Percentiles rank a stretch among this genome's conserved stretches.
Conservation (phyloP, 352 stramenopile species). For the Pythium volutum region DNA sequence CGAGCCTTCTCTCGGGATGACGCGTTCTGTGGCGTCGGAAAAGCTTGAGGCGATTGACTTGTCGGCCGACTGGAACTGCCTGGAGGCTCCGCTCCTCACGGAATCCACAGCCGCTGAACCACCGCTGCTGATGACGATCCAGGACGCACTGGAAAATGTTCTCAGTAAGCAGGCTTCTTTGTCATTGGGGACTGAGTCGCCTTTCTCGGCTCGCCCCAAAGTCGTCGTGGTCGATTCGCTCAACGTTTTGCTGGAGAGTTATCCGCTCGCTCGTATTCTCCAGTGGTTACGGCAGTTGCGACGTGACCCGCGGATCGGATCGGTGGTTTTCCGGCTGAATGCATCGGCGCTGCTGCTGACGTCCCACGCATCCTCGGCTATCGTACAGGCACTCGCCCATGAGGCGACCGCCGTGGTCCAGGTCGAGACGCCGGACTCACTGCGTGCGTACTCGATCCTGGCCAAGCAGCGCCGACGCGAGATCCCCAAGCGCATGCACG, state of each 20-base stretch:
- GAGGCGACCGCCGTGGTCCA: slow-evolving; percentile 47
- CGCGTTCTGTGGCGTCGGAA: slow-evolving; percentile 21
- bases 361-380: slow-evolving; percentile 1
- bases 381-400: slow-evolving; percentile 26
- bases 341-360: slow-evolving; percentile 25
- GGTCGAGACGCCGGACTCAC: slow-evolving; percentile 55
- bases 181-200: background rate
- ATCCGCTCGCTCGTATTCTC: slow-evolving; percentile 39
- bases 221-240: slow-evolving; percentile 67
- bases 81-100: slow-evolving; percentile 27
- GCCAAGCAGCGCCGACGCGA: slow-evolving; percentile 55
- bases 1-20: slow-evolving; percentile 7
- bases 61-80: slow-evolving; percentile 25
- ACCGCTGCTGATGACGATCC: slow-evolving; percentile 31
- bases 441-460: slow-evolving; percentile 53
- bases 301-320: slow-evolving; percentile 32
- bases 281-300: slow-evolving; percentile 41
- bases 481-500: slow-evolving; percentile 59
- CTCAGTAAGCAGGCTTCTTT: slow-evolving; percentile 5
- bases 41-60: slow-evolving; percentile 52
- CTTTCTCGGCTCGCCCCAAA: slow-evolving; percentile 31
- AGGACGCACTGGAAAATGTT: slow-evolving; percentile 26
- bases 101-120: background rate
- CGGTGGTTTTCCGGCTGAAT: slow-evolving; percentile 49
- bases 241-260: slow-evolving; percentile 54